These are phyloP conservation scores for Chalciporus sphaerocephalus DNA, from an alignment of 768 basidiomycete species.

Conservation along the genomic window DNA sequence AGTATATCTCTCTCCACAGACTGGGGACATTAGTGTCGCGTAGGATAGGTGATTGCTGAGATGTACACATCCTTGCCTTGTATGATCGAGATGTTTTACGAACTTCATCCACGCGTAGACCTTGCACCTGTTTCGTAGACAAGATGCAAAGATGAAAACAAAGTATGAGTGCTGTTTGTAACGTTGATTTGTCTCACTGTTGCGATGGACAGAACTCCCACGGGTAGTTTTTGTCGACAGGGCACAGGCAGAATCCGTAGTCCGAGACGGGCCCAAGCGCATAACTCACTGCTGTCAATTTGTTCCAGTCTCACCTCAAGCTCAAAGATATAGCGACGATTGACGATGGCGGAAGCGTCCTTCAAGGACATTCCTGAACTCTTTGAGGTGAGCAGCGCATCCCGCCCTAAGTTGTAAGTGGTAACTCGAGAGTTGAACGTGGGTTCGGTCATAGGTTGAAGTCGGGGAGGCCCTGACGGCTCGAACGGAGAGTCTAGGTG, in stretches of 20 bases:
- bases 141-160: no score
- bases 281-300: background rate
- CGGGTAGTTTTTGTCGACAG: background rate
- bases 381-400: conserved; percentile 79
- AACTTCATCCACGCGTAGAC: no score
- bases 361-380: conserved; percentile 96
- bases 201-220: no score
- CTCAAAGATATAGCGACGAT: conserved; percentile 3
- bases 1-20: no score
- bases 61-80: no score
- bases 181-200: no score
- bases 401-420: background rate
- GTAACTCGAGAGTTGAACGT: background rate
- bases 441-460: conserved; percentile 54
- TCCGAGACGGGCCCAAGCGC: background rate
- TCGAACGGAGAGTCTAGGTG: conserved; percentile 88
- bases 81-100: no score
- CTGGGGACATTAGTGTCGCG: no score
- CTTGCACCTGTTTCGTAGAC: no score
- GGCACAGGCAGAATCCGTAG: background rate
- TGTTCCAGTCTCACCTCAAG: background rate
- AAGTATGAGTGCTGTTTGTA: no score
- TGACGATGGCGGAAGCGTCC: conserved; percentile 61
- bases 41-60: no score
- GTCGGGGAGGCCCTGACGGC: conserved; percentile 86